Base-by-base conservation (phyloP, 1,139 yeast species). In the Lodderomyces theae region DNA sequence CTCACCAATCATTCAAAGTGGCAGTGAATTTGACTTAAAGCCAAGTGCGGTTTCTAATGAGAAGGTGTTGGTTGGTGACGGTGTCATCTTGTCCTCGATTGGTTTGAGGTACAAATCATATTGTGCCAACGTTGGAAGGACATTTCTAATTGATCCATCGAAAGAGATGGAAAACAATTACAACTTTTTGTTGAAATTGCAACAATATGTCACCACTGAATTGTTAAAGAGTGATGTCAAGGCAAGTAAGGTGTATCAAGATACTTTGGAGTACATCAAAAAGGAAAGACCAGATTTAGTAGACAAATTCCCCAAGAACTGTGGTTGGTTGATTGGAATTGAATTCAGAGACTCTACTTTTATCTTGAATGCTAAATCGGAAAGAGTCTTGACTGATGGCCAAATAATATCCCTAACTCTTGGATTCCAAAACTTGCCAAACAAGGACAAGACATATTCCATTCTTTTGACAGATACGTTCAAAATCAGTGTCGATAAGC, bases 291-390 rank as follows among this genome's bases (percentile, higher is more conserved):
- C 95, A 1, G 86, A 80, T 9, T 69, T 90, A 52, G 82, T 72
- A 24, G 56, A 68, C 28, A 69, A 79, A 54, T 85, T 89, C 54
- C 75, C 89, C 42, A 87, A 86, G 56, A 89, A 86, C 54, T 78
- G 86, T 50, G 98, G 98, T 42, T 87, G 95, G 79, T 72, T 88
- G 44, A 82, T 86, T 48, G 98, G 98, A 43, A 77, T 92, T 51
- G 97, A 89, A 57, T 88, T 87, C 57, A 78, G 96, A 61, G 97
- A 90, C 59, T 77, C 92, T 0, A 68, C 83, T 1, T 79, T 86
- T 49, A 72, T 89, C 23, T 68, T 92, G 44, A 87, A 86, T 54
- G 71, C 76, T 21, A 90, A 87, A 56, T 86, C 80, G 59, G 87
- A 82, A 35, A 74, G 95, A 51, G 66, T 62, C 22, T 67, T 92